A percentile compares a stretch with the other conserved stretches of the same genome.
phyloP scores from a whole-genome alignment of 345 rosid species.

The Dimocarpus longan region DNA sequence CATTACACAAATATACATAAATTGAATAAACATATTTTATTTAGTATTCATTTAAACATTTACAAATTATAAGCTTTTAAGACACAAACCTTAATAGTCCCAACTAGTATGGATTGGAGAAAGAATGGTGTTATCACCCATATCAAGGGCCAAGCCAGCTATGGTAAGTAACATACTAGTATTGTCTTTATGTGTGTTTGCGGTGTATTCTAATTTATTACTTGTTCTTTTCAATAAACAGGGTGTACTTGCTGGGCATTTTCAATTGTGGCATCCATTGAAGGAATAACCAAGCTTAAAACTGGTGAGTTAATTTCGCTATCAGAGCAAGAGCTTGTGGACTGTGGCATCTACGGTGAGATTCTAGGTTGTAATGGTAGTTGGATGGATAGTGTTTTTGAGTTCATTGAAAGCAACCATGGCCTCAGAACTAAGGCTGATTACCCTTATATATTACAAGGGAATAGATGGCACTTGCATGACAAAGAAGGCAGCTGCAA shows the following conservation, averaged over 20 bases:
- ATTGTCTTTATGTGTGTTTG: background rate
- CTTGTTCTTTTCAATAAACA: slow-evolving; percentile 13
- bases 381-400: slow-evolving; percentile 41
- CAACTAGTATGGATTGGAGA: slow-evolving; percentile 45
- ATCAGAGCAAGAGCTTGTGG: slow-evolving; percentile 63
- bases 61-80: no score
- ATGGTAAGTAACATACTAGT: slow-evolving; percentile 33
- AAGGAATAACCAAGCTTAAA: slow-evolving; percentile 47
- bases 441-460: slow-evolving; percentile 43
- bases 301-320: slow-evolving; percentile 46
- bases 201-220: background rate
- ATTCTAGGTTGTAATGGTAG: slow-evolving; percentile 53
- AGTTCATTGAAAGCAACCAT: slow-evolving; percentile 37
- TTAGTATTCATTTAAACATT: no score
- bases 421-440: slow-evolving; percentile 48
- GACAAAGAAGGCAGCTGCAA: slow-evolving; percentile 13
- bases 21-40: no score
- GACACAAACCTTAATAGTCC: background rate
- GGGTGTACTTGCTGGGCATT: slow-evolving; percentile 77
- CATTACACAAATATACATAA: no score
- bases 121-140: slow-evolving; percentile 38
- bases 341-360: slow-evolving; percentile 32
- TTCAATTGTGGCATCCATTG: slow-evolving; percentile 55
- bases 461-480: slow-evolving; percentile 38
- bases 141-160: slow-evolving; percentile 45